Conservation (phyloP, 169 alveolate genomes). For the Plasmodium cynomolgi region DNA sequence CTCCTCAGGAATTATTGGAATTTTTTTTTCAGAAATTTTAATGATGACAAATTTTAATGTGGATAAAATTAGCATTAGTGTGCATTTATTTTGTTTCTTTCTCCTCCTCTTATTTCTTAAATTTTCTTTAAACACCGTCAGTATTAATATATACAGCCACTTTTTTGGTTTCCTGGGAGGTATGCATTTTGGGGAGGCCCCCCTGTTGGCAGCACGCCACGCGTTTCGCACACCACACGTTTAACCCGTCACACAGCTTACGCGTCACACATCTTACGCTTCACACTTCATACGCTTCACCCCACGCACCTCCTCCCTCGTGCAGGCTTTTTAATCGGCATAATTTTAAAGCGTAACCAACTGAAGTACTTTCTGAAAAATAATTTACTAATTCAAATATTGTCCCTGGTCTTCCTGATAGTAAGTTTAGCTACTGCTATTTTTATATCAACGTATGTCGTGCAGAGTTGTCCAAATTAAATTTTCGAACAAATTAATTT, state of each 20-base stretch:
- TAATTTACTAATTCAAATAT: slow-evolving; percentile 70
- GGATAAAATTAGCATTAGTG: slow-evolving; percentile 75
- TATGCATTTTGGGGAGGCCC: neutral
- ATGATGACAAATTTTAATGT: slow-evolving; percentile 77
- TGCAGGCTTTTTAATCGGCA: slow-evolving; percentile 66
- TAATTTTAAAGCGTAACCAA: slow-evolving; percentile 68
- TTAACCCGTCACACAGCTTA: too few species aligned
- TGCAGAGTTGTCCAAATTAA: slow-evolving; percentile 30
- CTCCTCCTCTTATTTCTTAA: slow-evolving; percentile 68
- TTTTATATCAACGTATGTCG: slow-evolving; percentile 43
- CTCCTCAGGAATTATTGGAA: slow-evolving; percentile 74
- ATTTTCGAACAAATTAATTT: slow-evolving; percentile 3
- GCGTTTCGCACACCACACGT: too few species aligned
- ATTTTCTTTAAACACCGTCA: slow-evolving; percentile 61
- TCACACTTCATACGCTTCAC: neutral
- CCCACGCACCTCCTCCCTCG: neutral
- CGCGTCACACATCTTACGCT: neutral
- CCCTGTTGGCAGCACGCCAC: neutral
- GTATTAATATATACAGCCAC: slow-evolving; percentile 71
- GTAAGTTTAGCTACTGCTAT: slow-evolving; percentile 61
- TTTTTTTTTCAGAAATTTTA: slow-evolving; percentile 75
- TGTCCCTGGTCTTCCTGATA: slow-evolving; percentile 42
- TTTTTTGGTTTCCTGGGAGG: slow-evolving; percentile 77
- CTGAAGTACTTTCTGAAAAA: slow-evolving; percentile 68
- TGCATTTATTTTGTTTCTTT: slow-evolving; percentile 73